Conservation (phyloP, 139 green algal genomes). For the Pseudopediastrum boryanum region DNA sequence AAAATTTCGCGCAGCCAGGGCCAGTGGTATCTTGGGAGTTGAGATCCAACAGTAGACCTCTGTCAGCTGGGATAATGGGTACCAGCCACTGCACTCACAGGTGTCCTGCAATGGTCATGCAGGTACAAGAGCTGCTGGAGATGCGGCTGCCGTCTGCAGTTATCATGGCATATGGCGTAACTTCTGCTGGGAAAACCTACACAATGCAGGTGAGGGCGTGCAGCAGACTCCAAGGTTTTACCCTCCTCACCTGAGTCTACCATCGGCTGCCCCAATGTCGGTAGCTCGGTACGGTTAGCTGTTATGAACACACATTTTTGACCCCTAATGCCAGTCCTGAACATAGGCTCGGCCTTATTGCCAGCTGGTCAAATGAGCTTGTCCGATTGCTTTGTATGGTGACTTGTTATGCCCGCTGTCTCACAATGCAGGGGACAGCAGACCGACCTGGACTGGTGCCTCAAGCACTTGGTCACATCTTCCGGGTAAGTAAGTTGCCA, state of each 20-base stretch:
- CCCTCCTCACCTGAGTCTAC: neutral
- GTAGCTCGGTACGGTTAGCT: no score
- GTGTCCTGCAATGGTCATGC: neutral
- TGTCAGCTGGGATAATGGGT: neutral
- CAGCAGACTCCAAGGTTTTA: neutral
- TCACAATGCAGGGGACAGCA: conserved; percentile 48
- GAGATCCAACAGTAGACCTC: neutral
- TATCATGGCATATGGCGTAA: conserved; percentile 85
- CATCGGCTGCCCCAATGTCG: neutral
- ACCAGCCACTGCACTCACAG: neutral
- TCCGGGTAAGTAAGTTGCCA: conserved; percentile 40
- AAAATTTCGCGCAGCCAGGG: neutral
- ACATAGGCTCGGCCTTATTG: neutral
- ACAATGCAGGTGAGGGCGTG: conserved; percentile 61
- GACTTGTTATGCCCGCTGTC: conserved; percentile 5
- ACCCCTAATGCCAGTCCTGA: neutral
- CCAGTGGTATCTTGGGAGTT: neutral
- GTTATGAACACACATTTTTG: neutral
- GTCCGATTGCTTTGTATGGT: neutral
- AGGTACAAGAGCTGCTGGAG: conserved; percentile 46
- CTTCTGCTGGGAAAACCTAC: conserved; percentile 81
- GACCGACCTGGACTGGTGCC: conserved; percentile 70
- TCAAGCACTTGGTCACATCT: conserved; percentile 58
- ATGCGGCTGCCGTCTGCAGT: conserved; percentile 46
- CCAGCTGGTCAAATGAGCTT: neutral